Evolutionary conservation across 345 rosid species (phyloP).

Genomic region (Gossypium mustelinum): DNA sequence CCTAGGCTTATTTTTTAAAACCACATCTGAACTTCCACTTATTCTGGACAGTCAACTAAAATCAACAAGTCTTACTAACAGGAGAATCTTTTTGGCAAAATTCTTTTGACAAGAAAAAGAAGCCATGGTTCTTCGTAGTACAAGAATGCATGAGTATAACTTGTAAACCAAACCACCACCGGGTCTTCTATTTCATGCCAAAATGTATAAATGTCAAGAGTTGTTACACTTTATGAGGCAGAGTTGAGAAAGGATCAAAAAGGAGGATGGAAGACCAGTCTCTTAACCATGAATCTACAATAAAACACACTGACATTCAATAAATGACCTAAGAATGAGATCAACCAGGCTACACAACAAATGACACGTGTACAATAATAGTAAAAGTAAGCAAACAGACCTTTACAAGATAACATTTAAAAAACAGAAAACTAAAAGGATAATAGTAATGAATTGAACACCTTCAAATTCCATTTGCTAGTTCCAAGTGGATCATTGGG

Average conservation of each 20-base stretch:
- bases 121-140: neutral
- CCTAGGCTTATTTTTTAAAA: neutral
- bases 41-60: neutral
- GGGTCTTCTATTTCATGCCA: neutral
- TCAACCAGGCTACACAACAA: neutral
- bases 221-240: neutral
- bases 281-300: neutral
- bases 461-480: conserved; percentile 99
- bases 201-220: neutral
- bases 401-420: neutral
- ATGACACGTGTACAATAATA: neutral
- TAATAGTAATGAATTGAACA: conserved; percentile 34
- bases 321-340: neutral
- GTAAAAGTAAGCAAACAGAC: neutral
- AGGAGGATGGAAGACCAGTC: neutral
- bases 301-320: neutral
- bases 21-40: neutral
- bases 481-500: conserved; percentile 81
- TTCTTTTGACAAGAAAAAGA: neutral
- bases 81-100: neutral
- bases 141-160: neutral
- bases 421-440: neutral
- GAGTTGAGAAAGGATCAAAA: neutral
- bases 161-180: neutral
- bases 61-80: neutral